phyloP scores from a whole-genome alignment of 768 basidiomycete genomes.

The Phanerodontia chrysosporium region DNA sequence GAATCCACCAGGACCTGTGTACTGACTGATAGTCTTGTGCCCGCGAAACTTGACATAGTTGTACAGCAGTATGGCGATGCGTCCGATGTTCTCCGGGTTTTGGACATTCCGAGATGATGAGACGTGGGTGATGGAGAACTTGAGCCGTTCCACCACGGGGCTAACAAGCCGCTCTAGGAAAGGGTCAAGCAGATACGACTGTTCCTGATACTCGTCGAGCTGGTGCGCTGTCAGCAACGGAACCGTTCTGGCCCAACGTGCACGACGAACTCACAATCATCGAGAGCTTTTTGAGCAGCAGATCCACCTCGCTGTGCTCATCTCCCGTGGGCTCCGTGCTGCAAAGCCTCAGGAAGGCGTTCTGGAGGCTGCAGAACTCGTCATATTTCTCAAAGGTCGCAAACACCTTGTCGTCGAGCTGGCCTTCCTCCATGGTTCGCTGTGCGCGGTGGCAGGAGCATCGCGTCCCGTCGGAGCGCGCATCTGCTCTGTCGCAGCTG shows the following conservation, averaged over 20 bases:
- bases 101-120: conserved; percentile 18
- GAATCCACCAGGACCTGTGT: background rate
- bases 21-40: conserved; percentile 84
- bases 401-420: conserved; percentile 42
- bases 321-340: conserved; percentile 27
- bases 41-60: conserved; percentile 84
- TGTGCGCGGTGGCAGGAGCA: background rate
- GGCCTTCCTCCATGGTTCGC: conserved; percentile 34
- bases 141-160: conserved; percentile 67
- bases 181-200: conserved; percentile 89
- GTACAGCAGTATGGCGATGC: conserved; percentile 65
- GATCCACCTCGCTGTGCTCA: conserved; percentile 35
- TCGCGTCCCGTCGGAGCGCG: background rate
- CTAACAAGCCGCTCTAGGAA: conserved; percentile 73
- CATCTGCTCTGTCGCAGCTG: background rate
- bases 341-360: conserved; percentile 44
- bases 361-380: conserved; percentile 56
- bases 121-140: conserved; percentile 26
- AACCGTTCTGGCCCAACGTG: background rate
- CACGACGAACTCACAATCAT: conserved; percentile 41
- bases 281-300: conserved; percentile 37
- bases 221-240: conserved; percentile 25
- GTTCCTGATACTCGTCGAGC: conserved; percentile 91
- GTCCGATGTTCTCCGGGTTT: conserved; percentile 33
- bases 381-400: conserved; percentile 57